Evolutionary conservation across 148 eudicot genomes (phyloP).

Genomic region (Dianthus caryophyllus): DNA sequence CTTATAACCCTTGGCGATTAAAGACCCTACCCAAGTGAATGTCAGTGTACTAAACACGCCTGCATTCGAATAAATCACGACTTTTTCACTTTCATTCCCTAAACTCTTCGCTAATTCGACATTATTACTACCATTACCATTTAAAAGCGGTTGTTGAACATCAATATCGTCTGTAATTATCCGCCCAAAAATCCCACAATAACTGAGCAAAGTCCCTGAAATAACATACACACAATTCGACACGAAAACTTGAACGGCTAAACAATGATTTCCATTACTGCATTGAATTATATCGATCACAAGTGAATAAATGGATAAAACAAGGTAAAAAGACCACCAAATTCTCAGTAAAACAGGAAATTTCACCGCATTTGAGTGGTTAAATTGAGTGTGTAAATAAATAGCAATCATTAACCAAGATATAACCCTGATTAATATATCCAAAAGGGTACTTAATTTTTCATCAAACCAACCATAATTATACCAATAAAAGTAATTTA

Average conservation of each 20-base stretch:
- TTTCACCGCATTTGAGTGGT: constrained; percentile 25
- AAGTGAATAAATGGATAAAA: constrained; percentile 47
- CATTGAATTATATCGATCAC: constrained; percentile 36
- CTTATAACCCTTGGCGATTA: constrained; percentile 49
- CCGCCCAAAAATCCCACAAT: constrained; percentile 33
- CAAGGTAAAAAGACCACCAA: constrained; percentile 65
- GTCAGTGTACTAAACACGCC: constrained; percentile 39
- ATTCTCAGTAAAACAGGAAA: constrained; percentile 53
- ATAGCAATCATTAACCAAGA: constrained; percentile 40
- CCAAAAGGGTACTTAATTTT: constrained; percentile 34
- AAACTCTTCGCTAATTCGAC: too few relatives aligned
- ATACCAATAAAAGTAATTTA: constrained; percentile 53
- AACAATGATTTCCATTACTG: constrained; percentile 12
- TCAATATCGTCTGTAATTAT: constrained; percentile 17
- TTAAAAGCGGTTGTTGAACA: constrained; percentile 49
- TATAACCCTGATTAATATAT: constrained; percentile 33
- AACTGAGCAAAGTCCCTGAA: constrained; percentile 40
- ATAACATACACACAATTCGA: constrained; percentile 40
- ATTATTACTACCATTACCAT: constrained; percentile 37
- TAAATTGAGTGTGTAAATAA: constrained; percentile 33
- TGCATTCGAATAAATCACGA: constrained; percentile 43
- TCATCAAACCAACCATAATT: constrained; percentile 52
- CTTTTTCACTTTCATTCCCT: constrained; percentile 18
- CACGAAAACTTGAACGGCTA: constrained; percentile 32
- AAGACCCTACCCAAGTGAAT: constrained; percentile 53